Conservation (phyloP, 495 filamentous ascomycete genomes). For the Annulohypoxylon moriforme region DNA sequence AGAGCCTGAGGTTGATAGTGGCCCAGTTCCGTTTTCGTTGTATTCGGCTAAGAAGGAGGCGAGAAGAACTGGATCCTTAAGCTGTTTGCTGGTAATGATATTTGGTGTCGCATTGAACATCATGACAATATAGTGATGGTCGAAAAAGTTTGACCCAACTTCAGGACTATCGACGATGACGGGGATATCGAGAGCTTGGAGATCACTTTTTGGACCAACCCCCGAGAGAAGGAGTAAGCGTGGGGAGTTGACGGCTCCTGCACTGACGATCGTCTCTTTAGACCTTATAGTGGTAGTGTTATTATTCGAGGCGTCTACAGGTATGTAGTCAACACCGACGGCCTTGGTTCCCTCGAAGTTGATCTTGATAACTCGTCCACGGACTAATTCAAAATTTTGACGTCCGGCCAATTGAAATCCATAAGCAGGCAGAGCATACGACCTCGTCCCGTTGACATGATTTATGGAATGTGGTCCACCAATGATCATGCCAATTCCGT, state of each 20-base stretch:
- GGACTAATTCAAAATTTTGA: constrained; percentile 54
- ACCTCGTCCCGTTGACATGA: constrained; percentile 18
- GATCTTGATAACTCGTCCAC: constrained; percentile 55
- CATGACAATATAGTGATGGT: constrained; percentile 53
- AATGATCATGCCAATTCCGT: constrained; percentile 26
- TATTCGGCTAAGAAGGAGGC: constrained; percentile 24
- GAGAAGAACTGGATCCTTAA: constrained; percentile 13
- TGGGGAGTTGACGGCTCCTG: constrained; percentile 64
- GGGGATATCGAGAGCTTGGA: constrained; percentile 59
- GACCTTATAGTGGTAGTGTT: constrained; percentile 56
- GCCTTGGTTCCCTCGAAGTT: constrained; percentile 50
- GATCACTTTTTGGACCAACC: constrained; percentile 60
- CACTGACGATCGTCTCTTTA: constrained; percentile 65
- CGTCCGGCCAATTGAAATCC: constrained; percentile 43
- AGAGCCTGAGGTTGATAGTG: constrained; percentile 17
- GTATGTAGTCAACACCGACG: constrained; percentile 56
- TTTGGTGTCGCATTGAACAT: constrained; percentile 32
- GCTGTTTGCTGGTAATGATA: constrained; percentile 16
- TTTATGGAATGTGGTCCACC: constrained; percentile 23
- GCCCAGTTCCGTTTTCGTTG: constrained; percentile 22
- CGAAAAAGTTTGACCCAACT: constrained; percentile 63
- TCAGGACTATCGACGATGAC: constrained; percentile 58
- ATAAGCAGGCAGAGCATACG: constrained; percentile 51
- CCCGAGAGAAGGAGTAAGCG: constrained; percentile 68
- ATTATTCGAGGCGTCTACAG: constrained; percentile 59